These are phyloP conservation scores for Trypanosoma boissoni DNA, from an alignment of 208 protist species.

Conservation along the genomic window DNA sequence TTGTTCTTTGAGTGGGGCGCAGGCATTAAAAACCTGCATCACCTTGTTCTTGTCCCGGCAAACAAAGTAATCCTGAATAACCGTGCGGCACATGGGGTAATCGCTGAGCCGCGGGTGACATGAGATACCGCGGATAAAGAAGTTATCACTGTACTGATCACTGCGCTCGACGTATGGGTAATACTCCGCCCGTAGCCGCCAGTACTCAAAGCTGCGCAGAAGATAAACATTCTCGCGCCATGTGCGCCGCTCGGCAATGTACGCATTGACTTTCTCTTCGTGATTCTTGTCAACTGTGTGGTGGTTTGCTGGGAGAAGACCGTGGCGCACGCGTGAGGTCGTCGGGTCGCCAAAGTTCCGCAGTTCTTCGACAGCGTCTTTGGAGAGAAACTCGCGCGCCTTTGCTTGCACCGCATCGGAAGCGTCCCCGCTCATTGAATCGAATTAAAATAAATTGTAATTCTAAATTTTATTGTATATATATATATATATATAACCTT, in stretches of 20 bases:
- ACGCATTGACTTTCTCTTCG: slow-evolving; percentile 56
- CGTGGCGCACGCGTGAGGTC: slow-evolving; percentile 47
- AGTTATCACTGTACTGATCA: slow-evolving; percentile 68
- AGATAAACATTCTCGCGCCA: slow-evolving; percentile 60
- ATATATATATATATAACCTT: neutral
- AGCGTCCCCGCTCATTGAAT: slow-evolving; percentile 9
- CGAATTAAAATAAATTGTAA: too few species aligned
- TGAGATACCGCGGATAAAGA: slow-evolving; percentile 76
- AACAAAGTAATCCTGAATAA: slow-evolving; percentile 85
- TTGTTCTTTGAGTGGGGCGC: slow-evolving; percentile 81
- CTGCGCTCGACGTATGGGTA: slow-evolving; percentile 72
- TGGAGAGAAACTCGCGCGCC: slow-evolving; percentile 54
- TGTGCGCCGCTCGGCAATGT: slow-evolving; percentile 54
- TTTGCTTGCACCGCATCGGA: slow-evolving; percentile 28
- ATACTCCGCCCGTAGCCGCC: slow-evolving; percentile 69
- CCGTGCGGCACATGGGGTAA: slow-evolving; percentile 75
- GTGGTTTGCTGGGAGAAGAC: slow-evolving; percentile 53
- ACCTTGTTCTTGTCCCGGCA: slow-evolving; percentile 70
- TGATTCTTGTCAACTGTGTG: slow-evolving; percentile 56
- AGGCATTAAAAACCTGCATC: slow-evolving; percentile 75
- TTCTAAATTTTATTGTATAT: slow-evolving; percentile 1
- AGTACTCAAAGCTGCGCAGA: slow-evolving; percentile 73
- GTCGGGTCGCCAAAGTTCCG: slow-evolving; percentile 35
- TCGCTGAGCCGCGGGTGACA: slow-evolving; percentile 79
- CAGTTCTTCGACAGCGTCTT: slow-evolving; percentile 56